Conservation (phyloP, 805 yeast species). For the Ogataea siamensis region DNA sequence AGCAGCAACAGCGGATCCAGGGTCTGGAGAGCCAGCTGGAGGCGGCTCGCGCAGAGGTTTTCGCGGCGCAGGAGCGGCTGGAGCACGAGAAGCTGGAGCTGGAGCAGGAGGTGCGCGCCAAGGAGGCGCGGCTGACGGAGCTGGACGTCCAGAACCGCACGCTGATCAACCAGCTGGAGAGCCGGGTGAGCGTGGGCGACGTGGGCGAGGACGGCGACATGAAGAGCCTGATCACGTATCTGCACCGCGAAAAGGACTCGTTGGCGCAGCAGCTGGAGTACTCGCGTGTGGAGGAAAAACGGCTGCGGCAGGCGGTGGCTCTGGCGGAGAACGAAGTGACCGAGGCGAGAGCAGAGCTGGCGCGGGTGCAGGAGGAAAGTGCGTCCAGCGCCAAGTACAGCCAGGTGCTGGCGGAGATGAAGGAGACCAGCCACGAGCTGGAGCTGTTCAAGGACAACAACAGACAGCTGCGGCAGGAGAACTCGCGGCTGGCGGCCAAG, state of each 20-base stretch:
- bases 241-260: slow-evolving; percentile 75
- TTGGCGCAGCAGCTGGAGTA: slow-evolving; percentile 57
- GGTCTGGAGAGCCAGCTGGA: slow-evolving; percentile 38
- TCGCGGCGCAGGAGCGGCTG: slow-evolving; percentile 44
- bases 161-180: slow-evolving; percentile 63
- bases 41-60: slow-evolving; percentile 34
- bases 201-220: slow-evolving; percentile 33
- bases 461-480: slow-evolving; percentile 26
- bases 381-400: slow-evolving; percentile 24
- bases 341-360: slow-evolving; percentile 48
- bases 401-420: slow-evolving; percentile 25
- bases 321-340: slow-evolving; percentile 49
- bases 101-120: slow-evolving; percentile 47
- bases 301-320: slow-evolving; percentile 50
- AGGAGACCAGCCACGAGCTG: slow-evolving; percentile 28
- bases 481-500: slow-evolving; percentile 12
- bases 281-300: slow-evolving; percentile 51
- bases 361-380: slow-evolving; percentile 29
- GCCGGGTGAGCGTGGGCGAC: slow-evolving; percentile 18
- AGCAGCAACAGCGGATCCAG: slow-evolving; percentile 30
- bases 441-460: slow-evolving; percentile 32
- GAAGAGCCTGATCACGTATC: slow-evolving; percentile 54
- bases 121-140: slow-evolving; percentile 49
- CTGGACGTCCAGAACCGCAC: slow-evolving; percentile 66
- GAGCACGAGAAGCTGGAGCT: slow-evolving; percentile 39